Evolutionary conservation across 495 filamentous ascomycete species (phyloP).

Genomic region (Aspergillus ellipticus): DNA sequence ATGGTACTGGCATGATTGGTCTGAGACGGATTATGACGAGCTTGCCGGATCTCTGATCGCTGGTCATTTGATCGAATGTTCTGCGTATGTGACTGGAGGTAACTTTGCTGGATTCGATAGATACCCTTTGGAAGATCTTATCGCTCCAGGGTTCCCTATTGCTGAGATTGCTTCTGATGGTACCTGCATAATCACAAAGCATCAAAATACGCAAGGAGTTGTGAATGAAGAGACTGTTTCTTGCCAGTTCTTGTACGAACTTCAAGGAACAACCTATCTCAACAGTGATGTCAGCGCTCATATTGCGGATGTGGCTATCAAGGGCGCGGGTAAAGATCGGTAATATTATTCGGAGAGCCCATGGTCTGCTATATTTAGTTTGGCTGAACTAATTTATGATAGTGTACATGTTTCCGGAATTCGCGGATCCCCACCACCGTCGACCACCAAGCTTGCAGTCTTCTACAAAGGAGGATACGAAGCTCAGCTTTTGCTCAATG

Average conservation of each 20-base stretch:
- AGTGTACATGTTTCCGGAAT: constrained; percentile 43
- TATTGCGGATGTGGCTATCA: constrained; percentile 37
- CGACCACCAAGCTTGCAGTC: constrained; percentile 53
- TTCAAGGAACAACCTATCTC: constrained; percentile 51
- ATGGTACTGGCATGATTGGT: constrained; percentile 45
- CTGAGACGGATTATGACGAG: constrained; percentile 32
- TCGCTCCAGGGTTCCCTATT: constrained; percentile 39
- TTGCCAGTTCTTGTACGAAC: constrained; percentile 53
- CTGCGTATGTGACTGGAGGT: constrained; percentile 47
- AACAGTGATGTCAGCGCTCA: constrained; percentile 52
- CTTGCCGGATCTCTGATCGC: constrained; percentile 44
- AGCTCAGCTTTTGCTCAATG: constrained; percentile 37
- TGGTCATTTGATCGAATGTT: constrained; percentile 53
- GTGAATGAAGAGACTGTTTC: constrained; percentile 41
- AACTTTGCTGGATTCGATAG: constrained; percentile 51
- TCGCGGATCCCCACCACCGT: constrained; percentile 43
- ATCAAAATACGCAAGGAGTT: constrained; percentile 19
- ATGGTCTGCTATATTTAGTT: constrained; percentile 6
- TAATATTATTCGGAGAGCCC: background rate
- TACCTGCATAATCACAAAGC: constrained; percentile 28
- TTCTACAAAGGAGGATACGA: constrained; percentile 47
- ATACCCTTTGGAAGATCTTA: constrained; percentile 24
- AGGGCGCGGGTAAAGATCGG: constrained; percentile 26
- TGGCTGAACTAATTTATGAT: background rate
- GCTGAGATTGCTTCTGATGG: constrained; percentile 31